Evolutionary conservation across 352 stramenopile species (phyloP).

Genomic region (Globisporangium orthogonon): DNA sequence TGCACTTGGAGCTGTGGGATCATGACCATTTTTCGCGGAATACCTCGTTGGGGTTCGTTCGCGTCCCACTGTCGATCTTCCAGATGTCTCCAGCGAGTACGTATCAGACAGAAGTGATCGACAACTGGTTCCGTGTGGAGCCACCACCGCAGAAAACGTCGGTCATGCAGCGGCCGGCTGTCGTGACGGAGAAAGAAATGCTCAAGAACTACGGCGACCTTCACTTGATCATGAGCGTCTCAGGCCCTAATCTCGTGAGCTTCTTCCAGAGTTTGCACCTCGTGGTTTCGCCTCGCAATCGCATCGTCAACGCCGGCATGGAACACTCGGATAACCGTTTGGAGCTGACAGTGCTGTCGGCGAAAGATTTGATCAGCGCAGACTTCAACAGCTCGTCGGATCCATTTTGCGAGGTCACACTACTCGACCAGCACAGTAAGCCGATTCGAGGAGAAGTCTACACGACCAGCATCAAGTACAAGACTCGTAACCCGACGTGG

Average conservation of each 20-base stretch:
- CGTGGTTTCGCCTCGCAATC: conserved; percentile 27
- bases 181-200: conserved; percentile 29
- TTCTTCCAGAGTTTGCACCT: conserved; percentile 48
- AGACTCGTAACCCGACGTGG: conserved; percentile 50
- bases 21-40: conserved; percentile 47
- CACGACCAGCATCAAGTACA: conserved; percentile 44
- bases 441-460: conserved; percentile 44
- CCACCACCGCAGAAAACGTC: conserved; percentile 26
- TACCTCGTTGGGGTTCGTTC: conserved; percentile 50
- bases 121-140: conserved; percentile 62
- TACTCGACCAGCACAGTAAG: conserved; percentile 47
- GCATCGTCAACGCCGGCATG: conserved; percentile 32
- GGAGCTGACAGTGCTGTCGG: conserved; percentile 50
- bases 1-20: conserved; percentile 59
- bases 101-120: conserved; percentile 46
- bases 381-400: conserved; percentile 62
- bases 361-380: conserved; percentile 40
- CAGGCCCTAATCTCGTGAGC: conserved; percentile 52
- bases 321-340: conserved; percentile 70
- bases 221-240: conserved; percentile 55
- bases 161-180: conserved; percentile 15
- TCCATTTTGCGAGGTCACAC: conserved; percentile 51
- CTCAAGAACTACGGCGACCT: conserved; percentile 50
- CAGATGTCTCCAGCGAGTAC: conserved; percentile 57
- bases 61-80: conserved; percentile 52